Percentiles rank a stretch among this genome's conserved stretches.
Evolutionary conservation across 1,284 basidiomycete genomes (phyloP).

Genomic region (Pseudozyma pruni): DNA sequence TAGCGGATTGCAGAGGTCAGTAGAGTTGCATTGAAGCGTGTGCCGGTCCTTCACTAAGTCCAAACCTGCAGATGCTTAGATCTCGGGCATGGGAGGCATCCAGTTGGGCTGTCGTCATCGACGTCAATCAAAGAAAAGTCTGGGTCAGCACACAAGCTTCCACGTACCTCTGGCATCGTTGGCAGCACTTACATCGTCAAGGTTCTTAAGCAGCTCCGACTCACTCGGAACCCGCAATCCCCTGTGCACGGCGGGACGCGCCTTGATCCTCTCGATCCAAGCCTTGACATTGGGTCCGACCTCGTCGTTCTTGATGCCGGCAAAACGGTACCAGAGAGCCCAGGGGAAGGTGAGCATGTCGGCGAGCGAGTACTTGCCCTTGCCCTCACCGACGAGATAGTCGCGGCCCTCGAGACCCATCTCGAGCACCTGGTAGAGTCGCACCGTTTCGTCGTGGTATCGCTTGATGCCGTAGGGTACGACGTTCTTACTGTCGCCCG

Average conservation of each 20-base stretch:
- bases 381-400: conserved; percentile 56
- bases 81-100: conserved; percentile 47
- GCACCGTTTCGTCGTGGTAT: conserved; percentile 53
- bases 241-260: conserved; percentile 33
- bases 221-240: conserved; percentile 30
- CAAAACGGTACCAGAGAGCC: conserved; percentile 37
- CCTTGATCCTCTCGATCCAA: conserved; percentile 41
- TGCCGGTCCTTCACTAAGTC: no score
- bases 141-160: not conserved
- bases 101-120: conserved; percentile 30
- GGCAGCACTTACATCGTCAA: conserved; percentile 43
- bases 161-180: not conserved
- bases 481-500: conserved; percentile 43
- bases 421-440: conserved; percentile 54
- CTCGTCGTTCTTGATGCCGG: conserved; percentile 33
- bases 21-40: no score
- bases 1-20: no score
- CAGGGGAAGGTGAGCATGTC: conserved; percentile 54
- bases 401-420: conserved; percentile 44
- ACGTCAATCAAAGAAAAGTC: not conserved
- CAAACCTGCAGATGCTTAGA: no score
- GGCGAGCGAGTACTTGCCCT: conserved; percentile 55
- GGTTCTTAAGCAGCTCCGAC: conserved; percentile 31
- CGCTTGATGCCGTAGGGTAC: conserved; percentile 53
- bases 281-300: conserved; percentile 41